phyloP scores from a whole-genome alignment of 1,139 yeast species.

The Pneumocystis canis region DNA sequence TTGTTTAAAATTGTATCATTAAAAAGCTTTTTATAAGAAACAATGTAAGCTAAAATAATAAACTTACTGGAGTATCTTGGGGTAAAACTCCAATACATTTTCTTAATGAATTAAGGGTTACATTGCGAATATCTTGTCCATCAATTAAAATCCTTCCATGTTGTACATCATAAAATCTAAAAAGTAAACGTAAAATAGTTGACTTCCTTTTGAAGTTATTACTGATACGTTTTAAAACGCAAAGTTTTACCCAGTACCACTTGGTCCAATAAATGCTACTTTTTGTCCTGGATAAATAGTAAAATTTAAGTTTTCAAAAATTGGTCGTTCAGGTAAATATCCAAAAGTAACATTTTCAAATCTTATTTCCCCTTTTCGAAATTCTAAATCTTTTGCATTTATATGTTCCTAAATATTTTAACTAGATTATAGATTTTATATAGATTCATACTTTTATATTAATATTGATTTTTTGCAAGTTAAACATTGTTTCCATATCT shows the following conservation, averaged over 20 bases:
- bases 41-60: slow-evolving; percentile 45
- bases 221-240: background rate
- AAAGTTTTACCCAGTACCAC: slow-evolving; percentile 52
- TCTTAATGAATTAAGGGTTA: slow-evolving; percentile 64
- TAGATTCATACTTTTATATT: slow-evolving; percentile 33
- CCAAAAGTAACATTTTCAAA: slow-evolving; percentile 91
- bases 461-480: slow-evolving; percentile 62
- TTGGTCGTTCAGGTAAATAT: slow-evolving; percentile 75
- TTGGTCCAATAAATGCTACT: slow-evolving; percentile 77
- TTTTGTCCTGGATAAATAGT: slow-evolving; percentile 78
- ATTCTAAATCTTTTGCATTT: slow-evolving; percentile 41
- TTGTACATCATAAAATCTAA: slow-evolving; percentile 76
- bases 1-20: slow-evolving; percentile 82
- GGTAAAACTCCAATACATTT: slow-evolving; percentile 81
- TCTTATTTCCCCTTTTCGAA: slow-evolving; percentile 48
- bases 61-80: slow-evolving; percentile 73
- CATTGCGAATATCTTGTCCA: slow-evolving; percentile 72
- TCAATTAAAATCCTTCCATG: slow-evolving; percentile 70
- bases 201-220: slow-evolving; percentile 48
- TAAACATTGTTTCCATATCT: slow-evolving; percentile 42
- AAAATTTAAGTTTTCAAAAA: slow-evolving; percentile 62
- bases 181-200: slow-evolving; percentile 67
- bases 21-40: slow-evolving; percentile 35
- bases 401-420: slow-evolving; percentile 13
- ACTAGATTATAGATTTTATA: slow-evolving; percentile 13